These are phyloP conservation scores for Xylaria sp. DNA, from an alignment of 2,329 filamentous ascomycete species.

Conservation along the genomic window DNA sequence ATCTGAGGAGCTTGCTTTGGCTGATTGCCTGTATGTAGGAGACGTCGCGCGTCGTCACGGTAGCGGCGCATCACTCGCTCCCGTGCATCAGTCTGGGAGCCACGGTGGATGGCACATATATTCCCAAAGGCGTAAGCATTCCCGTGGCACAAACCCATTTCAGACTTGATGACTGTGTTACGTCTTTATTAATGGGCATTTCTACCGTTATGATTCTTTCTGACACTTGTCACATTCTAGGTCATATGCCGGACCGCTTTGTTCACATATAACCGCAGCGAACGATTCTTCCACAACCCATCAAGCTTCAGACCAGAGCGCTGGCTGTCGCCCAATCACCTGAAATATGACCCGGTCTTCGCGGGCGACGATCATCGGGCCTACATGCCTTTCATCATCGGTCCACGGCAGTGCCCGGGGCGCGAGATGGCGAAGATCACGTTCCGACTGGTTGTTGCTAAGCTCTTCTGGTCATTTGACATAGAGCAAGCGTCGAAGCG, in stretches of 20 bases:
- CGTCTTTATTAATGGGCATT: not conserved
- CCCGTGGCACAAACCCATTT: conserved; percentile 16
- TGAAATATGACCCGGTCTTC: conserved; percentile 19
- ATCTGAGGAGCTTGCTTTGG: conserved; percentile 44
- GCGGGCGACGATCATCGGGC: conserved; percentile 27
- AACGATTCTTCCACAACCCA: conserved; percentile 28
- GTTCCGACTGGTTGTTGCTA: conserved; percentile 38
- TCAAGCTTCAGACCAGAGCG: conserved; percentile 23
- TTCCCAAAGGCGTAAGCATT: conserved; percentile 41
- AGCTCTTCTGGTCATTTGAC: conserved; percentile 43
- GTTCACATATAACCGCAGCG: conserved; percentile 21
- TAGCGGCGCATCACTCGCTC: conserved; percentile 32
- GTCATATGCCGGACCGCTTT: conserved; percentile 29
- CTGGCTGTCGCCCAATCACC: conserved; percentile 22
- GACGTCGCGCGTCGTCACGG: conserved; percentile 49
- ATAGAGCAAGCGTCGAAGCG: conserved; percentile 26
- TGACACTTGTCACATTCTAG: conserved; percentile 4
- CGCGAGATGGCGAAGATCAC: conserved; percentile 40
- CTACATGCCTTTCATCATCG: conserved; percentile 32
- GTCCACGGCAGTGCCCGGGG: conserved; percentile 38
- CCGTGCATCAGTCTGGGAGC: conserved; percentile 44
- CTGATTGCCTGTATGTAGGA: conserved; percentile 53
- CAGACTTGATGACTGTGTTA: too few relatives aligned
- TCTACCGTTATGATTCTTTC: not conserved
- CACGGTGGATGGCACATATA: conserved; percentile 41